Evolutionary conservation across 495 filamentous ascomycete species (phyloP).

Genomic region (Massariosphaeria phaeospora): DNA sequence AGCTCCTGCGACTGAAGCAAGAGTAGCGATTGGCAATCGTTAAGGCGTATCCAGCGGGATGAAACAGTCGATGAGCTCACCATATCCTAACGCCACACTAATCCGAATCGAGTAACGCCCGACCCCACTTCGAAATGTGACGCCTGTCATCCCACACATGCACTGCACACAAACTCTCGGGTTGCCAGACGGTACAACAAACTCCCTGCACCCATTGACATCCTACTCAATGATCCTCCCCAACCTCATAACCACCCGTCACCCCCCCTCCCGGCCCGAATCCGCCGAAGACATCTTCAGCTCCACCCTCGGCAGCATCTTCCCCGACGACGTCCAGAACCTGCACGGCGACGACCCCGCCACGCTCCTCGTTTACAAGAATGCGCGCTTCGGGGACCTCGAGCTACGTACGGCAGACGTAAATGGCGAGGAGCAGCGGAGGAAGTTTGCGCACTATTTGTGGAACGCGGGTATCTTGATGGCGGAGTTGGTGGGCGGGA

Average conservation of each 20-base stretch:
- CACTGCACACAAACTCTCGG: neutral
- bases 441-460: constrained; percentile 74
- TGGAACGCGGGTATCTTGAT: constrained; percentile 79
- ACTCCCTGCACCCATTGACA: neutral
- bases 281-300: constrained; percentile 63
- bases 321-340: constrained; percentile 67
- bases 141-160: neutral
- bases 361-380: constrained; percentile 58
- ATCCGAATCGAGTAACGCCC: neutral
- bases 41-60: neutral
- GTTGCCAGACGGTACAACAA: neutral
- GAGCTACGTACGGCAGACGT: constrained; percentile 54
- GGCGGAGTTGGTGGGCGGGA: constrained; percentile 60
- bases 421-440: constrained; percentile 51
- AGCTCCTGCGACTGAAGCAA: too few relatives aligned
- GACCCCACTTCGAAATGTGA: neutral
- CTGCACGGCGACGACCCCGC: constrained; percentile 70
- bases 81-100: neutral
- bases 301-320: constrained; percentile 62
- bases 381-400: constrained; percentile 40
- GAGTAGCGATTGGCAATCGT: neutral
- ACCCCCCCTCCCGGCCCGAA: neutral
- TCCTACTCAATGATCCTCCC: constrained; percentile 11
- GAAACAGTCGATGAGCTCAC: neutral
- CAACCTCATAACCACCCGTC: constrained; percentile 15